A percentile compares a stretch with the other conserved stretches of the same genome.
These are phyloP conservation scores for Forsythia suspensa DNA, from an alignment of 257 asterid genomes.

Conservation along the genomic window DNA sequence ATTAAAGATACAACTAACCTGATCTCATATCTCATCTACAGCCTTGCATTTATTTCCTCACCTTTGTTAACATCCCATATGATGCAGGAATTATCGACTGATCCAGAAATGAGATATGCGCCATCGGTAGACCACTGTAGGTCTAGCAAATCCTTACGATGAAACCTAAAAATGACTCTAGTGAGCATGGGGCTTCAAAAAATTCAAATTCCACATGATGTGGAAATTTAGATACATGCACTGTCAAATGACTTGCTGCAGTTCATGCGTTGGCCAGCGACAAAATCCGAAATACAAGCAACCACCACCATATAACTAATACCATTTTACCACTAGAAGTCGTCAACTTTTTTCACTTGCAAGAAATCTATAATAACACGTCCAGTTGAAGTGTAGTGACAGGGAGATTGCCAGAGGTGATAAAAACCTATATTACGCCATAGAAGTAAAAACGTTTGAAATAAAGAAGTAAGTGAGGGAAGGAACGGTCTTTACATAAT, in stretches of 20 bases:
- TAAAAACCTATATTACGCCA: neutral
- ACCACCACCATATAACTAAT: neutral
- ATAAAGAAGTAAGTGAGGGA: neutral
- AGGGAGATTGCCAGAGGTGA: neutral
- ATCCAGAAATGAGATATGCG: conserved; percentile 81
- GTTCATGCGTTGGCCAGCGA: neutral
- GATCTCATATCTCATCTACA: conserved; percentile 13
- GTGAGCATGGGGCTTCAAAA: conserved; percentile 6
- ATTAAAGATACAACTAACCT: neutral
- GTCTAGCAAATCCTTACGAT: conserved; percentile 94
- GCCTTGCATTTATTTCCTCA: conserved; percentile 21
- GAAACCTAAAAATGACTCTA: conserved; percentile 59
- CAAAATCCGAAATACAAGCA: neutral
- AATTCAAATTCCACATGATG: neutral
- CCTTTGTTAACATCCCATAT: conserved; percentile 94
- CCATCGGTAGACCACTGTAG: conserved; percentile 91
- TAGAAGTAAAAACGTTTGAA: neutral
- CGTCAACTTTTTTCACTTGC: neutral
- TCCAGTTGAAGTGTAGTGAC: neutral
- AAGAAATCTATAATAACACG: neutral
- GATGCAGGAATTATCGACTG: conserved; percentile 97
- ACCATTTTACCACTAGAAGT: neutral
- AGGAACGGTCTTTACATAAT: neutral
- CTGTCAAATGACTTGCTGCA: neutral
- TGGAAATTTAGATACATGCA: conserved; percentile 1